These are phyloP conservation scores for Russula foetens DNA, from an alignment of 768 basidiomycete genomes.

Conservation along the genomic window DNA sequence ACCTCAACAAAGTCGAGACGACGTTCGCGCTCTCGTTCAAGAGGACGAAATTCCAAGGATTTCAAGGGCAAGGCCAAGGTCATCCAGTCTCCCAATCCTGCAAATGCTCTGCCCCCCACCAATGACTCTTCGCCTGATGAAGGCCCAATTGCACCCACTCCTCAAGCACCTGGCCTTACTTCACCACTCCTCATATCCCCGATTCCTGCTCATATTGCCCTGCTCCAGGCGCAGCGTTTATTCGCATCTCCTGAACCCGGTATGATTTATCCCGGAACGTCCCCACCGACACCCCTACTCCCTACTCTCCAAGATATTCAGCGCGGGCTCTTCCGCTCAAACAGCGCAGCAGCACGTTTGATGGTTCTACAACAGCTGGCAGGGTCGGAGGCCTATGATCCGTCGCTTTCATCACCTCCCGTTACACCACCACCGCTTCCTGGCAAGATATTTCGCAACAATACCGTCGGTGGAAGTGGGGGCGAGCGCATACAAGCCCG, in stretches of 20 bases:
- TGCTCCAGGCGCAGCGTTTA: conserved; percentile 16
- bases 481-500: conserved; percentile 72
- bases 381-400: conserved; percentile 57
- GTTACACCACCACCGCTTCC: conserved; percentile 40
- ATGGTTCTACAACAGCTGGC: conserved; percentile 83
- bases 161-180: conserved; percentile 6
- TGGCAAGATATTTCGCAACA: conserved; percentile 48
- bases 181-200: conserved; percentile 39
- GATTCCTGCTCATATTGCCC: conserved; percentile 47
- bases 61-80: conserved; percentile 39
- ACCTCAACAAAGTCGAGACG: conserved; percentile 42
- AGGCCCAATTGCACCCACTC: conserved; percentile 29
- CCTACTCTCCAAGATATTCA: conserved; percentile 76
- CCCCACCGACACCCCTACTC: conserved; percentile 57
- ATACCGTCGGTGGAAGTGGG: conserved; percentile 75
- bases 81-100: conserved; percentile 38
- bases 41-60: conserved; percentile 58
- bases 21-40: conserved; percentile 61
- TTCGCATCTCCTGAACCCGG: conserved; percentile 41
- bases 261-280: conserved; percentile 54
- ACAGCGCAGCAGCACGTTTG: conserved; percentile 76
- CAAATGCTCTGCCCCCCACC: conserved; percentile 36
- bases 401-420: conserved; percentile 39
- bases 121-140: conserved; percentile 62
- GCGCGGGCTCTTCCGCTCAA: conserved; percentile 76